These are phyloP conservation scores for Heritiera fomes DNA, from an alignment of 345 rosid genomes.

Conservation along the genomic window DNA sequence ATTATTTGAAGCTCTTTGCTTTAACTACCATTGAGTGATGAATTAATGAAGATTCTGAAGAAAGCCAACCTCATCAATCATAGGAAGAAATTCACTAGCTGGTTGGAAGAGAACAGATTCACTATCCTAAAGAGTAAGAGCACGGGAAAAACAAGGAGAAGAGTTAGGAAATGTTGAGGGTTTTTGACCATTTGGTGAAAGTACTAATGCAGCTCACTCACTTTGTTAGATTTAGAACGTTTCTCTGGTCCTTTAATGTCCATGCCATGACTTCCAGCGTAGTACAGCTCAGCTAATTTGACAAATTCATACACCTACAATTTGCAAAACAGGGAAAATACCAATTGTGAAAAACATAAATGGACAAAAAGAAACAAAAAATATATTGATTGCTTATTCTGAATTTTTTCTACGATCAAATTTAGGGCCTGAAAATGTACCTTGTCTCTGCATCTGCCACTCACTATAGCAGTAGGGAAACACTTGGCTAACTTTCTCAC, in stretches of 20 bases:
- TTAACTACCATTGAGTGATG: not conserved
- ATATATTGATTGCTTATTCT: not conserved
- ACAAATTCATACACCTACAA: constrained; percentile 78
- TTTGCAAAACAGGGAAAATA: not conserved
- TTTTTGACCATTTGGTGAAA: not conserved
- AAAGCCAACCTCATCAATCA: constrained; percentile 69
- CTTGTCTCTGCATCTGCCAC: constrained; percentile 96
- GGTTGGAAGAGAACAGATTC: constrained; percentile 72
- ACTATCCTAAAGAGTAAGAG: constrained; percentile 37
- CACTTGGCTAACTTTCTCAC: constrained; percentile 60
- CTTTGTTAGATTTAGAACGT: constrained; percentile 52
- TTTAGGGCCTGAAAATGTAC: constrained; percentile 37
- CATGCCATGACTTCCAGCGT: constrained; percentile 99
- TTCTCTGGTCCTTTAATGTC: constrained; percentile 90
- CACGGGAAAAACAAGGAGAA: not conserved
- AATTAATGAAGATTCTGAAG: not conserved
- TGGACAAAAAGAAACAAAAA: not conserved
- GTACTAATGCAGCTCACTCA: constrained; percentile 16
- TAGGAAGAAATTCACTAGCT: constrained; percentile 72
- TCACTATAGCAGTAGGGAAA: constrained; percentile 90
- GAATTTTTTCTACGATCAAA: not conserved
- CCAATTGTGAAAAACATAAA: not conserved
- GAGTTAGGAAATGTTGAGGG: not conserved
- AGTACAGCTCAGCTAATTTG: constrained; percentile 76
- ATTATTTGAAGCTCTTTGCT: not conserved